phyloP scores from a whole-genome alignment of 1,139 yeast species.

The Pichia sp. region DNA sequence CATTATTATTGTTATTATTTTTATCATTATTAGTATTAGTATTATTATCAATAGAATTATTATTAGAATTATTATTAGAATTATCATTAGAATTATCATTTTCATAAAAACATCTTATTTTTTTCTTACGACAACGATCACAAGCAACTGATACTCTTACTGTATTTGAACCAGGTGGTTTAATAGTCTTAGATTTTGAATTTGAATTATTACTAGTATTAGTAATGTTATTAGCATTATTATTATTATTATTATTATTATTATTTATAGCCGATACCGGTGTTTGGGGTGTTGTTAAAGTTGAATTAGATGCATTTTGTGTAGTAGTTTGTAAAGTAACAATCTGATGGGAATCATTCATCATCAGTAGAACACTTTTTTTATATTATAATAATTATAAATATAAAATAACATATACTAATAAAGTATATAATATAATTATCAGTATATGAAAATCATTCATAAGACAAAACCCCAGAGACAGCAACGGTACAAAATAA shows the following conservation, averaged over 20 bases:
- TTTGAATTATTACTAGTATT: neutral
- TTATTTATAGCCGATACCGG: neutral
- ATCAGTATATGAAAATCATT: no score
- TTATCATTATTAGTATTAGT: slow-evolving; percentile 38
- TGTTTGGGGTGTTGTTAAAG: no score
- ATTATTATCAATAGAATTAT: slow-evolving; percentile 8
- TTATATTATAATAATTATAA: no score
- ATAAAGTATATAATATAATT: no score
- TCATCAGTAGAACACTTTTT: no score
- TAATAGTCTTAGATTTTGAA: slow-evolving; percentile 43
- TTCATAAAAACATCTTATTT: slow-evolving; percentile 55
- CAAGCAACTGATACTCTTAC: slow-evolving; percentile 78
- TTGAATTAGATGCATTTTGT: neutral
- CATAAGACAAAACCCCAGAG: neutral
- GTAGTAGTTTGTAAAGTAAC: neutral
- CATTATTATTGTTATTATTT: slow-evolving; percentile 8
- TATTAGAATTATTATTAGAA: slow-evolving; percentile 38
- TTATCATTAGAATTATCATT: slow-evolving; percentile 32
- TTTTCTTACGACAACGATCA: slow-evolving; percentile 78
- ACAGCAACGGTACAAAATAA: neutral
- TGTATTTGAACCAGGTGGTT: slow-evolving; percentile 51
- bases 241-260: neutral
- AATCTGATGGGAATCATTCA: no score
- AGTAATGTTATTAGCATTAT: no score
- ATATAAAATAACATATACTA: no score